These are phyloP conservation scores for Phaeotremella fagi DNA, from an alignment of 768 basidiomycete species.

Conservation along the genomic window DNA sequence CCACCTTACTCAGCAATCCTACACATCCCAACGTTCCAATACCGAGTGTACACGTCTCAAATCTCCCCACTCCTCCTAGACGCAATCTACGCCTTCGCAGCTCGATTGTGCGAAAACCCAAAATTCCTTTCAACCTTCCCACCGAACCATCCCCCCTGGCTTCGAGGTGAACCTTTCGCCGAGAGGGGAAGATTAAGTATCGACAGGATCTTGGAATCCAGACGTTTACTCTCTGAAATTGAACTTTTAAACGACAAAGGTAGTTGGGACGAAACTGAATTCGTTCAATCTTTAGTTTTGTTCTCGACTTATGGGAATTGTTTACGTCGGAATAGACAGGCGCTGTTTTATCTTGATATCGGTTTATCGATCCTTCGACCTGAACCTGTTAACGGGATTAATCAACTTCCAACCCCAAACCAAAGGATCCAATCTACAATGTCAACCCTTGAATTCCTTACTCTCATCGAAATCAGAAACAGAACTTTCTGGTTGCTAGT, in stretches of 20 bases:
- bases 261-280: slow-evolving; percentile 45
- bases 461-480: slow-evolving; percentile 30
- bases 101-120: slow-evolving; percentile 31
- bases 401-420: slow-evolving; percentile 18
- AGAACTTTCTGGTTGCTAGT: slow-evolving; percentile 44
- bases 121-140: slow-evolving; percentile 19
- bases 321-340: slow-evolving; percentile 19
- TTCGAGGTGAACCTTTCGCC: slow-evolving; percentile 39
- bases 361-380: slow-evolving; percentile 30
- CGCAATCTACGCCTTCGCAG: slow-evolving; percentile 41
- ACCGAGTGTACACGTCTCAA: slow-evolving; percentile 37
- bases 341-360: slow-evolving; percentile 32
- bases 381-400: background rate
- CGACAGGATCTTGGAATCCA: slow-evolving; percentile 9
- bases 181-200: slow-evolving; percentile 23
- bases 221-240: slow-evolving; percentile 20
- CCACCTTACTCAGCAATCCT: slow-evolving; percentile 42
- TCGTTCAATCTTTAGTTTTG: slow-evolving; percentile 33
- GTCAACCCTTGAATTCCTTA: slow-evolving; percentile 22
- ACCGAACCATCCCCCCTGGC: slow-evolving; percentile 17
- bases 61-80: slow-evolving; percentile 38
- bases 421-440: slow-evolving; percentile 6
- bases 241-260: slow-evolving; percentile 16
- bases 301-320: slow-evolving; percentile 34
- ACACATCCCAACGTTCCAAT: slow-evolving; percentile 43